Base-by-base conservation (phyloP, 208 protist species). In the Acanthamoeba castellanii region DNA sequence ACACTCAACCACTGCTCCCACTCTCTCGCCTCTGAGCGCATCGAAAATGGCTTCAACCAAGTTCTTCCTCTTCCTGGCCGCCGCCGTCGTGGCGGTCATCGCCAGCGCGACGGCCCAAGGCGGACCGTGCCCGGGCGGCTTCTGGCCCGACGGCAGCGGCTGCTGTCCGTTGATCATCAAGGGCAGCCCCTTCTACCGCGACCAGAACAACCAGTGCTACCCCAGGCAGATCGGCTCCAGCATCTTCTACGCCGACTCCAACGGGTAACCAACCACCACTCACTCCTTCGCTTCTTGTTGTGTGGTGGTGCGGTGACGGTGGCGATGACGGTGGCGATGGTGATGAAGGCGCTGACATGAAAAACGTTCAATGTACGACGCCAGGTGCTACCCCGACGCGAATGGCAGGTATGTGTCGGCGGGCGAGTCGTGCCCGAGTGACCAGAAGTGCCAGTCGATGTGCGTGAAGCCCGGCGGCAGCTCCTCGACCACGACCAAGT, bases 201-300 rank as follows among this genome's bases (percentile, higher is more conserved):
- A 87, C 78, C 16, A 7, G 47, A 64, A 42, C 50, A 87, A 87
- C 78, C 16, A 61, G 27, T 87, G 78, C 78, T 87, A 87, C 50
- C 78, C 78, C 9, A 61, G 5, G 78, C 0, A 32, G 1, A 61
- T 61, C 5, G 50, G 22, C n/a, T 0, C 8, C 50, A 0, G 0
- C 47, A 13, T 87, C 78, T 64, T 42, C 78, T 87, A 87, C 50
- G 78, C 78, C 47, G 78, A 87, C 32, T 8, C 78, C 22, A 34
- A 55, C 30, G 50, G 50, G 74, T 82, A 45, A n/a, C n/a, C n/a
- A n/a, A n/a, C n/a, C n/a, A n/a, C n/a, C 27, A 2, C 2, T 20
- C 6, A 76, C 13, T 2, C 68, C 34, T 2, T 27, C 34, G n/a
- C n/a, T 2, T 7, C 34, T n/a, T n/a, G n/a, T n/a, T n/a, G n/a